Conservation (phyloP, 306 rosid genomes). For the Fragaria iinumae region DNA sequence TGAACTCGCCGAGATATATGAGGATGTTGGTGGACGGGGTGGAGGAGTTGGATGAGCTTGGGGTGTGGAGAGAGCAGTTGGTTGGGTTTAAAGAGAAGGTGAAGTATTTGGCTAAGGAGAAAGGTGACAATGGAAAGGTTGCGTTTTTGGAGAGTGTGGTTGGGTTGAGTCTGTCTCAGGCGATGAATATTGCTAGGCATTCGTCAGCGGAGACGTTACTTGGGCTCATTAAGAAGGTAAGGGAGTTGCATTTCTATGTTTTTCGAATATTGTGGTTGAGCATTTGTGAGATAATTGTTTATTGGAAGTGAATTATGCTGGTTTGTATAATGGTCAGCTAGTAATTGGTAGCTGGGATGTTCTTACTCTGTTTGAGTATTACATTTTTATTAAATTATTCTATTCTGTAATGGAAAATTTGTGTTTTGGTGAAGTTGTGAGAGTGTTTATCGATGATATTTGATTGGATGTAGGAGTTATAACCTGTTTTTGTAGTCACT, state of each 20-base stretch:
- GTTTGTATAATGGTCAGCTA: neutral
- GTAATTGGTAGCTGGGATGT: neutral
- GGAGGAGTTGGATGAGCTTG: conserved; percentile 66
- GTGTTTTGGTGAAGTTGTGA: neutral
- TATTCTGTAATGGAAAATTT: neutral
- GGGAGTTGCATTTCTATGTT: neutral
- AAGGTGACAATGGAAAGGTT: conserved; percentile 77
- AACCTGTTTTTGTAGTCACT: neutral
- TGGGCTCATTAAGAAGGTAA: conserved; percentile 55
- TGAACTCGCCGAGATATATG: conserved; percentile 55
- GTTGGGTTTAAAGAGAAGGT: conserved; percentile 57
- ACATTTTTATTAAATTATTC: neutral
- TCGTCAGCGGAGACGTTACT: conserved; percentile 55
- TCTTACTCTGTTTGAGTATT: neutral
- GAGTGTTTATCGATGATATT: neutral
- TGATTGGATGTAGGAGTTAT: neutral
- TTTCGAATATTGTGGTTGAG: neutral
- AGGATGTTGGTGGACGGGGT: conserved; percentile 68
- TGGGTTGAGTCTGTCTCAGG: conserved; percentile 68
- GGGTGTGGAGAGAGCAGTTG: conserved; percentile 33
- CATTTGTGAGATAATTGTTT: neutral
- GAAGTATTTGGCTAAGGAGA: conserved; percentile 47
- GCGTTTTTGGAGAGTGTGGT: conserved; percentile 72
- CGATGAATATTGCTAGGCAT: conserved; percentile 73
- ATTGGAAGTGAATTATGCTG: neutral